Evolutionary conservation across 768 basidiomycete species (phyloP).

Genomic region (Pisolithus orientalis): DNA sequence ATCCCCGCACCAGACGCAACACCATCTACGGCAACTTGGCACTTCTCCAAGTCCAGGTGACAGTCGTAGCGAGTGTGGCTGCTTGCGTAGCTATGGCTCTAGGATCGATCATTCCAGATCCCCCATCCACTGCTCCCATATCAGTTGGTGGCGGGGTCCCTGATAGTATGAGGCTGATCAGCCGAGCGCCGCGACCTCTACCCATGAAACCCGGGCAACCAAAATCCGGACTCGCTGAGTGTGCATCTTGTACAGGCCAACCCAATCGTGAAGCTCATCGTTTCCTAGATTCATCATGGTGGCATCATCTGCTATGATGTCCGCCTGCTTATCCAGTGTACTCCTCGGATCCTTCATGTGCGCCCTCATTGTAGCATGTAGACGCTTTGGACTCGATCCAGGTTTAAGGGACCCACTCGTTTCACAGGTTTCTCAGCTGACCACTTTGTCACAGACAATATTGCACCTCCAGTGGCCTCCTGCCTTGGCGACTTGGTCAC

Average conservation of each 20-base stretch:
- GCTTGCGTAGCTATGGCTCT: slow-evolving; percentile 72
- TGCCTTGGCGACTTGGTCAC: slow-evolving; percentile 93
- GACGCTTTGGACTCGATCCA: slow-evolving; percentile 74
- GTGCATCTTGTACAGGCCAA: slow-evolving; percentile 7
- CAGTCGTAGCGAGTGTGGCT: slow-evolving; percentile 82
- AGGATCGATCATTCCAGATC: slow-evolving; percentile 51
- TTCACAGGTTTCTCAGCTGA: neutral
- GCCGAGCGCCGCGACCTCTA: slow-evolving; percentile 18
- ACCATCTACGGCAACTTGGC: slow-evolving; percentile 80
- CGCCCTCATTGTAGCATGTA: slow-evolving; percentile 69
- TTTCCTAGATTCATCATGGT: slow-evolving; percentile 65
- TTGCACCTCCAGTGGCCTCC: slow-evolving; percentile 89
- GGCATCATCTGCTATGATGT: slow-evolving; percentile 70
- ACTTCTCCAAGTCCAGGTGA: slow-evolving; percentile 89
- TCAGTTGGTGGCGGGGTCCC: slow-evolving; percentile 3
- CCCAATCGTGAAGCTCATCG: slow-evolving; percentile 3
- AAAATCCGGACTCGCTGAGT: slow-evolving; percentile 37
- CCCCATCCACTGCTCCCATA: slow-evolving; percentile 3
- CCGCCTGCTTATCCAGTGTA: slow-evolving; percentile 70
- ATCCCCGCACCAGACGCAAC: slow-evolving; percentile 48
- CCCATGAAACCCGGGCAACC: slow-evolving; percentile 24
- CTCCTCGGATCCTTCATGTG: slow-evolving; percentile 94
- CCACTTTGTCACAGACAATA: slow-evolving; percentile 61
- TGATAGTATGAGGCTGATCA: slow-evolving; percentile 10
- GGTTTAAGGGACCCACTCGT: slow-evolving; percentile 39